Evolutionary conservation across 495 filamentous ascomycete species (phyloP), one percentile per base, ranked within the genome.

Genomic region (Tuber melanosporum): DNA sequence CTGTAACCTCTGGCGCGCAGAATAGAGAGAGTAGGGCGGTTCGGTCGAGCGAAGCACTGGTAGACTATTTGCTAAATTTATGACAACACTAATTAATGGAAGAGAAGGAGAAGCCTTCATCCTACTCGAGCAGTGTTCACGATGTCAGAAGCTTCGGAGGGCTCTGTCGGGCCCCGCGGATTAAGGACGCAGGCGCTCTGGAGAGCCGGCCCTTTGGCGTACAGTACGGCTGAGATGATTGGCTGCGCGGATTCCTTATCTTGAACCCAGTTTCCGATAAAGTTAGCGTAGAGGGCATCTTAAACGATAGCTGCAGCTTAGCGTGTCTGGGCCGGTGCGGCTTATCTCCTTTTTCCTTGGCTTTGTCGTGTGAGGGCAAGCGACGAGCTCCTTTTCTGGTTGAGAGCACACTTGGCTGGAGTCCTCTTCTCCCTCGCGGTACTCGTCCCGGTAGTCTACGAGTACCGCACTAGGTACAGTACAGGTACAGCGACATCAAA

Each of bases 291-390:
- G 76, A 74, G 78, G 36, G 73, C 78, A 80, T 80, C 78, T 80
- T 76, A 77, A 72, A 73, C 26, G 71, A 80, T 71, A 47, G 70
- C 73, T 77, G 78, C 66, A 74, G 71, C 26, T 80, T 80, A 72
- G 74, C 77, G 49, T 80, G 76, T 70, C 77, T 75, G 70, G 72
- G 26, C 71, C 71, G 46, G 62, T 45, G 45, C 71, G 76, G 78
- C 78, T 80, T 80, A 80, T 80, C 78, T 80, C 76, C 76, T 79
- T 57, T 71, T 72, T 73, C 72, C 76, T 72, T 73, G 76, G 47
- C 72, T 36, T 32, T 66, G 26, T 32, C 57, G 57, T 66, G 57
- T 66, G 57, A 66, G 57, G 26, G 57, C 26, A 14, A 66, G 57
- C 26, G 32, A 66, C 12, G 8, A 66, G 26, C 26, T 66, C 6